Percentiles rank a stretch among this genome's conserved stretches.
Evolutionary conservation across 345 rosid species (phyloP).

Genomic region (Bretschneidera sinensis): DNA sequence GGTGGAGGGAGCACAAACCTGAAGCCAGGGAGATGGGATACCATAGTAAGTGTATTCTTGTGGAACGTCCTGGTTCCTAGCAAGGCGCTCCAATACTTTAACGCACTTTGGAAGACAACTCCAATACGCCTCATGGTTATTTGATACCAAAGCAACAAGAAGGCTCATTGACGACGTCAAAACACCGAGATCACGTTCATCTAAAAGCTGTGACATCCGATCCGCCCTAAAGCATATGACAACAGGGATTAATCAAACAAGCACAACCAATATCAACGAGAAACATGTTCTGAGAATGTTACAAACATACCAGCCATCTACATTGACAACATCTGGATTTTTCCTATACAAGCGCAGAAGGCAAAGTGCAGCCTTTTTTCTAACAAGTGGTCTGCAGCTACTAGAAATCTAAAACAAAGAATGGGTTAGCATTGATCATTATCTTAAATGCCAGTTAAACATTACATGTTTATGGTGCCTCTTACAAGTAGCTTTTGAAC

Average conservation of each 20-base stretch:
- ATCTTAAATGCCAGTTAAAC: constrained; percentile 11
- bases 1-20: constrained; percentile 49
- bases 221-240: constrained; percentile 63
- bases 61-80: constrained; percentile 96
- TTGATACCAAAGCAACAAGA: constrained; percentile 93
- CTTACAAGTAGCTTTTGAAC: constrained; percentile 98
- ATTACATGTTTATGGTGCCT: neutral
- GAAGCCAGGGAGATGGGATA: constrained; percentile 99
- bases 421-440: constrained; percentile 14
- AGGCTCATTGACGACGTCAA: constrained; percentile 95
- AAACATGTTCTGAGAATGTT: neutral
- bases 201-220: constrained; percentile 95
- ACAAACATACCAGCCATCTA: constrained; percentile 86
- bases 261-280: constrained; percentile 6
- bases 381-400: constrained; percentile 98
- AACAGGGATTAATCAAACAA: constrained; percentile 19
- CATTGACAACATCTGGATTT: constrained; percentile 92
- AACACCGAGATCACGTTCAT: constrained; percentile 99
- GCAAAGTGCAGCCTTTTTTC: constrained; percentile 96
- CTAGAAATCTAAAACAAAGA: constrained; percentile 75
- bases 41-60: constrained; percentile 99
- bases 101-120: constrained; percentile 96
- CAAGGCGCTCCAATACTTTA: constrained; percentile 86
- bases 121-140: constrained; percentile 89
- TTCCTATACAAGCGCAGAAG: constrained; percentile 91